Evolutionary conservation across 768 basidiomycete species (phyloP).

Genomic region (Rickenella mellea): DNA sequence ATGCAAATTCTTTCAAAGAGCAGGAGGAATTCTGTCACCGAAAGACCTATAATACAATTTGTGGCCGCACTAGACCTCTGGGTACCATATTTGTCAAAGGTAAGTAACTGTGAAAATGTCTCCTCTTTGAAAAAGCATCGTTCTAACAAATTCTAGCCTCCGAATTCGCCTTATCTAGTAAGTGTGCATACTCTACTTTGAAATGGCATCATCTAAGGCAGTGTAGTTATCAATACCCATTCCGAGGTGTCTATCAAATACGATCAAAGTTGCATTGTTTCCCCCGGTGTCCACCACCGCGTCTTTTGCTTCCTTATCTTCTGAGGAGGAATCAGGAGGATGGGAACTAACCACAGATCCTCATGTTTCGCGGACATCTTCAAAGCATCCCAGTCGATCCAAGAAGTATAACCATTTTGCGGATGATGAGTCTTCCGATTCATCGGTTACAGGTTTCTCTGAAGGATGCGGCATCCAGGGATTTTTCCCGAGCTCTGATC

Average conservation of each 20-base stretch:
- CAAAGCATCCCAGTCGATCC: conserved; percentile 39
- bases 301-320: conserved; percentile 71
- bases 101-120: too few relatives aligned
- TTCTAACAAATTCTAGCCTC: conserved; percentile 32
- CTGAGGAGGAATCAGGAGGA: conserved; percentile 56
- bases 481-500: conserved; percentile 69
- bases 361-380: conserved; percentile 49
- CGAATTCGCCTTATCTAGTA: conserved; percentile 68
- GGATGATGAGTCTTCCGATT: conserved; percentile 77
- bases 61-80: conserved; percentile 76
- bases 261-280: conserved; percentile 65
- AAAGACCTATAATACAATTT: conserved; percentile 53
- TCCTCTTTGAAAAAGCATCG: too few relatives aligned
- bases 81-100: conserved; percentile 52
- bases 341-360: conserved; percentile 79
- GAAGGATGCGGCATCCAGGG: conserved; percentile 66
- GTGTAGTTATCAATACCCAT: conserved; percentile 64
- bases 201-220: background rate
- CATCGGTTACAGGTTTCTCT: conserved; percentile 41
- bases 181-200: conserved; percentile 7
- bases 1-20: conserved; percentile 12
- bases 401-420: conserved; percentile 64
- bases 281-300: conserved; percentile 45
- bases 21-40: conserved; percentile 41
- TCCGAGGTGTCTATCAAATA: conserved; percentile 71